Percentiles rank a stretch among this genome's conserved stretches.
Evolutionary conservation across 192 early-diverging fungal species (phyloP).

Genomic region (Coemansia sp.): DNA sequence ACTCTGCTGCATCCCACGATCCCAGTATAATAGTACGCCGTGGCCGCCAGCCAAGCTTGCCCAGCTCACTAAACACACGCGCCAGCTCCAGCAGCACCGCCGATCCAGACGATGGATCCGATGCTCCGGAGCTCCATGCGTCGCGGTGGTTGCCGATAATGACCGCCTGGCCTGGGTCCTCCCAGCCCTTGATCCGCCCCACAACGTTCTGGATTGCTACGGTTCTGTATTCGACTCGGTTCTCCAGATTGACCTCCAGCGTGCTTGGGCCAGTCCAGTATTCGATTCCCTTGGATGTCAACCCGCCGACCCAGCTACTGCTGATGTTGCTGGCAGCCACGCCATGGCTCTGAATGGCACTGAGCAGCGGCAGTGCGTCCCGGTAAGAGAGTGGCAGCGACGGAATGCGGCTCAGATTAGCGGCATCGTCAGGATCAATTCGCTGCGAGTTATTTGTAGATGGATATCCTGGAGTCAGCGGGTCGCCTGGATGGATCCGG

Average conservation of each 20-base stretch:
- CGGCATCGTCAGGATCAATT: constrained; percentile 55
- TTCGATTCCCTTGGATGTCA: constrained; percentile 39
- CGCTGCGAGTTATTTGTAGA: constrained; percentile 56
- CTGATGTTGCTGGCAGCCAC: constrained; percentile 26
- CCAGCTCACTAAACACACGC: constrained; percentile 54
- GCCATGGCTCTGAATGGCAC: constrained; percentile 55
- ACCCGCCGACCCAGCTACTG: constrained; percentile 56
- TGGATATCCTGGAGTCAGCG: constrained; percentile 63
- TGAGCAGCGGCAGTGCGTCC: constrained; percentile 60
- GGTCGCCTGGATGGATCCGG: constrained; percentile 58
- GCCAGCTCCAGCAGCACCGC: constrained; percentile 62
- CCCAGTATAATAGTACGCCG: constrained; percentile 60
- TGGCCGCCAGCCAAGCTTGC: constrained; percentile 62
- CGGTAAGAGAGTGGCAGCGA: constrained; percentile 65
- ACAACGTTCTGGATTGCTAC: constrained; percentile 64
- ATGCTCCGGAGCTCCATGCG: constrained; percentile 65
- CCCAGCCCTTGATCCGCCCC: constrained; percentile 56
- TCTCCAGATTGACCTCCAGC: constrained; percentile 54
- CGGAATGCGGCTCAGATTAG: constrained; percentile 57
- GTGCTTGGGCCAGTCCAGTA: constrained; percentile 61
- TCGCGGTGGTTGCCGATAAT: constrained; percentile 68
- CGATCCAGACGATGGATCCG: constrained; percentile 62
- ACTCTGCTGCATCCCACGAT: constrained; percentile 70
- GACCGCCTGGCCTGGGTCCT: constrained; percentile 54
- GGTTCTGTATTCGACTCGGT: constrained; percentile 51